Evolutionary conservation across 352 stramenopile genomes (phyloP).

Genomic region (Globisporangium spinosum): DNA sequence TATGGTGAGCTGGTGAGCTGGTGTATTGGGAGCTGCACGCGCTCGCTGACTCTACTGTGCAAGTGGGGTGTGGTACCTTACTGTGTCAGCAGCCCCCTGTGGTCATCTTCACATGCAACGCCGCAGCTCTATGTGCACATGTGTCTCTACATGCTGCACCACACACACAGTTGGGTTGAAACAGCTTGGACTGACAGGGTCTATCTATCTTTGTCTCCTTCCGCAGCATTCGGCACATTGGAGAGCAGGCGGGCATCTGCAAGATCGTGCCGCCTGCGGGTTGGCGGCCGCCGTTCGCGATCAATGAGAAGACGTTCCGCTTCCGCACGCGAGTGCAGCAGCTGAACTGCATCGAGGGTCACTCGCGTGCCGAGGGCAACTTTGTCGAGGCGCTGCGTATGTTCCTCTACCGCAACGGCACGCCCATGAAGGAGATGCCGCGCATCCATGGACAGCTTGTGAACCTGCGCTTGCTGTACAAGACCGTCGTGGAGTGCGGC

Average conservation of each 20-base stretch:
- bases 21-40: not conserved
- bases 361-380: conserved; percentile 71
- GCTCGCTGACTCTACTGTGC: not conserved
- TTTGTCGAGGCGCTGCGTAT: conserved; percentile 80
- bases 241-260: conserved; percentile 94
- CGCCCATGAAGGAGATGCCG: conserved; percentile 76
- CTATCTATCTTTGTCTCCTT: not conserved
- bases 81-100: not conserved
- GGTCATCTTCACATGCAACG: not conserved
- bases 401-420: conserved; percentile 74
- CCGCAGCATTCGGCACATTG: conserved; percentile 85
- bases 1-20: not conserved
- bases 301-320: conserved; percentile 81
- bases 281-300: conserved; percentile 90
- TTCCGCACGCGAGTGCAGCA: conserved; percentile 96
- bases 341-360: conserved; percentile 90
- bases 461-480: conserved; percentile 69
- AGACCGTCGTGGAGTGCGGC: conserved; percentile 48
- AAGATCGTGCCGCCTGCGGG: conserved; percentile 97
- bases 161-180: conserved; percentile 3
- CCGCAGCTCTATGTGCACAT: not conserved
- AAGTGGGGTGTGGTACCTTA: not conserved
- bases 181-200: conserved; percentile 3
- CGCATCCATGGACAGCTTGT: conserved; percentile 68
- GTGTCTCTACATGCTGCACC: not conserved